Base-by-base conservation (phyloP, 2,329 filamentous ascomycete species). In the Aspergillus intermedius region DNA sequence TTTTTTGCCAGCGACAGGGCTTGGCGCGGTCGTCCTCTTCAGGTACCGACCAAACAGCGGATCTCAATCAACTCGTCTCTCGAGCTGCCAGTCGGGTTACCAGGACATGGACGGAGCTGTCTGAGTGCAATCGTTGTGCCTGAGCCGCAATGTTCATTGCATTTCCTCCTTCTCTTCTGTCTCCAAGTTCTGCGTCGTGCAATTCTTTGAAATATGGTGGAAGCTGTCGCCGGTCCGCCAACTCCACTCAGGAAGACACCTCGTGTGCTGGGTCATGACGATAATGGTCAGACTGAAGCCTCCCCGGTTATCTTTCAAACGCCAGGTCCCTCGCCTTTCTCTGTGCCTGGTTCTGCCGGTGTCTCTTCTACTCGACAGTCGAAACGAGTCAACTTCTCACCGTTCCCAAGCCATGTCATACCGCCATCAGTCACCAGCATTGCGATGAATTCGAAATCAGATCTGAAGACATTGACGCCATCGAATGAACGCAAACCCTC, bases 371-470 rank as follows among this genome's bases (percentile, higher is more conserved):
- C 66, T 57, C 54, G 70, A 65, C 63, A 59, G 32, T 65, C 64
- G 34, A 85, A 84, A 69, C 77, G 76, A 56, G 84, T 87, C 54
- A 80, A 76, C 50, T 83, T 84, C 65, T 81, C 80, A 15, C 76
- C 79, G 59, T 78, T 74, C 65, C 74, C 77, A 10, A 76, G 77
- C 42, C 78, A 79, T 57, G 76, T 76, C 60, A 78, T 76, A 52
- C 66, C 74, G 32, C 72, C 71, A 9, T 55, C 59, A 7, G 62
- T 66, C 50, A 51, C 63, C 43, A 63, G 60, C 46, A 56, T 64
- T 10, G 41, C 50, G 8, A 47, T 54, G 23, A 63, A 61, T 39
- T 52, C 67, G 43, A 73, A 69, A 55, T 69, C 72, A n/a, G 69
- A 72, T 5, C 56, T 77, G 15, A 71, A 74, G 45, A 67, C 69